These are phyloP conservation scores for Myxozyma monticola DNA, from an alignment of 805 yeast genomes.

Conservation along the genomic window DNA sequence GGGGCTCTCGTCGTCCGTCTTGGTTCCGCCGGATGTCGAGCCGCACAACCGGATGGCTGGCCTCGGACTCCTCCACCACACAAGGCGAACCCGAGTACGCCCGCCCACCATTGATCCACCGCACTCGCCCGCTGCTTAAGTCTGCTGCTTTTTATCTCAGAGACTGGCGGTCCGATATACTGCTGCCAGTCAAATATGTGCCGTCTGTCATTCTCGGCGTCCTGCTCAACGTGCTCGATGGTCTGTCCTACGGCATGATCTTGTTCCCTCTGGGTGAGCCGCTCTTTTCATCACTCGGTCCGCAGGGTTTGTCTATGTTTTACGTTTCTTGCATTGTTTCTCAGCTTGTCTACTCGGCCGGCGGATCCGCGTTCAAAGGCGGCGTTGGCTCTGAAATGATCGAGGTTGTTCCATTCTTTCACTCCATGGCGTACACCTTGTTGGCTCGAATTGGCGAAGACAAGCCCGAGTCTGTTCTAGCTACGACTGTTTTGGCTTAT, in stretches of 20 bases:
- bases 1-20: neutral
- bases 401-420: slow-evolving; percentile 98
- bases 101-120: neutral
- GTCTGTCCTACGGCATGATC: slow-evolving; percentile 95
- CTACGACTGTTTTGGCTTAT: slow-evolving; percentile 85
- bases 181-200: slow-evolving; percentile 36
- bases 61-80: neutral
- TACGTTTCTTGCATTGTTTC: slow-evolving; percentile 88
- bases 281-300: slow-evolving; percentile 73
- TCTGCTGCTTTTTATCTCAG: neutral
- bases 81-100: neutral
- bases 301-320: slow-evolving; percentile 91
- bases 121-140: neutral
- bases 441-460: slow-evolving; percentile 55
- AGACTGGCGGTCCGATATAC: neutral
- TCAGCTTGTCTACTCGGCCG: slow-evolving; percentile 82
- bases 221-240: slow-evolving; percentile 84
- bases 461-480: slow-evolving; percentile 52
- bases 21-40: neutral
- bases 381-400: slow-evolving; percentile 99
- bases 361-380: slow-evolving; percentile 83
- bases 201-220: slow-evolving; percentile 89
- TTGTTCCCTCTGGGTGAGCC: slow-evolving; percentile 88
- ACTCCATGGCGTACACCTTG: slow-evolving; percentile 83
- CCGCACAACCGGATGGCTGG: neutral